Percentiles rank a stretch among this genome's conserved stretches.
Evolutionary conservation across 2,329 filamentous ascomycete genomes (phyloP).

Genomic region (Colletotrichum limetticola): DNA sequence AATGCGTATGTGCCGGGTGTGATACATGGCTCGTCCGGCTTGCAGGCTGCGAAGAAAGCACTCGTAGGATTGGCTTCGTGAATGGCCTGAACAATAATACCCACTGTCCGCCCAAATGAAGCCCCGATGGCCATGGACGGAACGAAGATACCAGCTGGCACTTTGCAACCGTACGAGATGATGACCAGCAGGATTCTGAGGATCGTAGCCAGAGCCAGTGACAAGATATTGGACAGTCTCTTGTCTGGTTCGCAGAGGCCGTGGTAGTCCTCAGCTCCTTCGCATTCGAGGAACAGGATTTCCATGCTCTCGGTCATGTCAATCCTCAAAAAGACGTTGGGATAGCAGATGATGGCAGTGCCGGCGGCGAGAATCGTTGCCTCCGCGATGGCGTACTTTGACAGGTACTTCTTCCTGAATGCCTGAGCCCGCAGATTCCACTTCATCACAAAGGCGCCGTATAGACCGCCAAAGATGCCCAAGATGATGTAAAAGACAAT

Average conservation of each 20-base stretch:
- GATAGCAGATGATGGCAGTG: slow-evolving; percentile 95
- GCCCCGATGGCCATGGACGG: slow-evolving; percentile 98
- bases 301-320: slow-evolving; percentile 99
- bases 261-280: slow-evolving; percentile 87
- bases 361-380: slow-evolving; percentile 83
- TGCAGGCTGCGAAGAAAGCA: slow-evolving; percentile 87
- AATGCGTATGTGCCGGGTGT: slow-evolving; percentile 98
- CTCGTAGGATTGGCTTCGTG: slow-evolving; percentile 86
- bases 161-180: slow-evolving; percentile 97
- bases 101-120: slow-evolving; percentile 92
- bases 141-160: slow-evolving; percentile 97
- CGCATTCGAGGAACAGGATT: slow-evolving; percentile 93
- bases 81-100: slow-evolving; percentile 90
- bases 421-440: slow-evolving; percentile 93
- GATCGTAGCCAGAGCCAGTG: slow-evolving; percentile 81
- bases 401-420: slow-evolving; percentile 93
- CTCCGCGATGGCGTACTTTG: slow-evolving; percentile 86
- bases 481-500: slow-evolving; percentile 90
- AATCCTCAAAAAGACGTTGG: slow-evolving; percentile 93
- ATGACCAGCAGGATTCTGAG: slow-evolving; percentile 88
- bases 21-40: slow-evolving; percentile 93
- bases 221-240: slow-evolving; percentile 81
- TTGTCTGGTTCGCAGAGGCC: slow-evolving; percentile 85
- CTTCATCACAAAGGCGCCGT: slow-evolving; percentile 97
- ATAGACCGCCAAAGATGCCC: slow-evolving; percentile 92